Base-by-base conservation (phyloP, 345 rosid species). In the Hibiscus trionum region DNA sequence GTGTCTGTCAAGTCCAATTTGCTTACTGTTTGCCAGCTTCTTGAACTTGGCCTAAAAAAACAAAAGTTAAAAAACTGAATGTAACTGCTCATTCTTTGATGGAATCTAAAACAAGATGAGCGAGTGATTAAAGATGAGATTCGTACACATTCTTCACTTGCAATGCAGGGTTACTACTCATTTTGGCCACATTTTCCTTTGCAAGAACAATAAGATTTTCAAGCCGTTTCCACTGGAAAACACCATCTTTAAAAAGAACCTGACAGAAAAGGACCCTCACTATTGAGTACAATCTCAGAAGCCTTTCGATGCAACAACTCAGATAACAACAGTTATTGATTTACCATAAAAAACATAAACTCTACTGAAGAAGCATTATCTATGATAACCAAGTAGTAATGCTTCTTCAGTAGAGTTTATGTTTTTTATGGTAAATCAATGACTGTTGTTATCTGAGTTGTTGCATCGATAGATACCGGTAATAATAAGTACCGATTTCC, bases 151-250 rank as follows among this genome's bases (percentile, higher is more conserved):
- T 77, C 77, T 87, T 82, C 61, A 74, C 87, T 86, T 73, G 83
- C 66, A 90, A 77, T 35, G 90, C 91, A 35, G 98, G 98, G 78
- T 90, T 94, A 75, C 87, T 88, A 88, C 93, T 94, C 97, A 91
- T 91, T 82, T 80, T 89, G 69, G 95, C 88, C 60, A 91, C 97
- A 56, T 91, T 94, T 83, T 94, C 97, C 82, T 94, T 91, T 11
- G 97, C 98, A 79, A 94, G 96, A 60, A 83, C 82, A 79, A 90
- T 88, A 16, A 94, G 93, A 75, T 94, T 94, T 84, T 88, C 96
- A 15, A 91, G 95, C 80, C 93, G 87, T 79, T 90, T 87, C 97
- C 98, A 91, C 76, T 90, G 97, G 85, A 94, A 94, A 77, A 86
- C 77, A 55, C 92, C 91, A 75, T 88, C 96, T 82, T 90, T 94